Conservation (phyloP, 495 filamentous ascomycete genomes). For the Entonaema liquescens region DNA sequence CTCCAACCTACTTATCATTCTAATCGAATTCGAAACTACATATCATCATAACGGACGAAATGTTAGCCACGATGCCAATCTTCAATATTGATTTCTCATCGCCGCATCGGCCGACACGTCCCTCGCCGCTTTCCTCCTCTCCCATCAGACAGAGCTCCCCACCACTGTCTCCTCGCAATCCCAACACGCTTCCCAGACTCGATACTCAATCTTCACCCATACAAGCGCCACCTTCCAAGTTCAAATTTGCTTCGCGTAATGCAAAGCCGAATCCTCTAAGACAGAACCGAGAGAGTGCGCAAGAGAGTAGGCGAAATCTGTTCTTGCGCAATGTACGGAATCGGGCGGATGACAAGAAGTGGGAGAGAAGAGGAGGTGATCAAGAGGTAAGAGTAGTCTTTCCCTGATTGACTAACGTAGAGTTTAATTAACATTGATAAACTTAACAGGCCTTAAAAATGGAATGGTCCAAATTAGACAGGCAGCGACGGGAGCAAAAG, state of each 20-base stretch:
- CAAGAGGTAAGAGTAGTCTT: slow-evolving; percentile 69
- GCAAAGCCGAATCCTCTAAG: slow-evolving; percentile 53
- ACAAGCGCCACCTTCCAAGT: slow-evolving; percentile 32
- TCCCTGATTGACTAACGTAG: neutral
- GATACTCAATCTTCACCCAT: slow-evolving; percentile 52
- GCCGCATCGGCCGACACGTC: slow-evolving; percentile 42
- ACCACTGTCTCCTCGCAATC: slow-evolving; percentile 39
- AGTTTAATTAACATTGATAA: slow-evolving; percentile 24
- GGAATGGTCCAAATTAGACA: slow-evolving; percentile 54
- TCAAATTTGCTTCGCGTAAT: slow-evolving; percentile 45
- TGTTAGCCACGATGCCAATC: slow-evolving; percentile 47
- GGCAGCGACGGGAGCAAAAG: slow-evolving; percentile 55
- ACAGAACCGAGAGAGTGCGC: slow-evolving; percentile 53
- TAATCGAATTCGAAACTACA: neutral
- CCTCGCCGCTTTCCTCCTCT: slow-evolving; percentile 49
- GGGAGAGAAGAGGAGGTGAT: slow-evolving; percentile 73
- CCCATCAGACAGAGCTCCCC: slow-evolving; percentile 46
- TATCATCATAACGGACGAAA: slow-evolving; percentile 29
- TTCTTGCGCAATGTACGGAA: slow-evolving; percentile 83
- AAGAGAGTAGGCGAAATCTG: slow-evolving; percentile 65
- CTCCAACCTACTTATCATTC: neutral
- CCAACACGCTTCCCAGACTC: slow-evolving; percentile 38
- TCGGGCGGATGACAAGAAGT: slow-evolving; percentile 70
- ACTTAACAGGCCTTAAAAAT: slow-evolving; percentile 56
- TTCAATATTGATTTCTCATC: slow-evolving; percentile 47